Conservation (phyloP, 1,284 basidiomycete species). For the Ceratobasidium sp. region DNA sequence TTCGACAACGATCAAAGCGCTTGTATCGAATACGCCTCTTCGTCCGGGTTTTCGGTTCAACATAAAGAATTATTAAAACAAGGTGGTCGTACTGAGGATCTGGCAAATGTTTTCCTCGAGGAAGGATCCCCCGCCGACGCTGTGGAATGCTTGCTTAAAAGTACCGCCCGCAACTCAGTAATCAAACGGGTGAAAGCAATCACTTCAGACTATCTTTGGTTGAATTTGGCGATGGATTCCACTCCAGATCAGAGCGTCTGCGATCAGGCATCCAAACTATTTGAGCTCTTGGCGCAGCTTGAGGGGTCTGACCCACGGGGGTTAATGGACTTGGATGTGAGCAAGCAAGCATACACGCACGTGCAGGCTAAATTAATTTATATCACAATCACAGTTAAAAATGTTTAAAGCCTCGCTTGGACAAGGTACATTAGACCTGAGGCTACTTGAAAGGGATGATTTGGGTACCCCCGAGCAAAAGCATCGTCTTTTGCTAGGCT, state of each 20-base stretch:
- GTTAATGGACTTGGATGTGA: conserved; percentile 1
- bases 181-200: not conserved
- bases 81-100: conserved; percentile 10
- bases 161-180: not conserved
- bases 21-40: conserved; percentile 22
- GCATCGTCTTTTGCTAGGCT: not conserved
- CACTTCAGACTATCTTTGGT: conserved; percentile 9
- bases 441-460: not conserved
- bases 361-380: too few relatives aligned
- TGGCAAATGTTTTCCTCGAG: conserved; percentile 10
- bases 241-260: not conserved
- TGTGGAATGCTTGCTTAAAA: not conserved
- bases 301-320: not conserved
- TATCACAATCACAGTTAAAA: not conserved
- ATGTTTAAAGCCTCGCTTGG: not conserved
- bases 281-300: not conserved
- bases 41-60: conserved; percentile 9
- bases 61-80: conserved; percentile 18
- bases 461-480: not conserved
- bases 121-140: conserved; percentile 27
- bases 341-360: not conserved
- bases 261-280: not conserved
- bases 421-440: not conserved
- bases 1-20: not conserved
- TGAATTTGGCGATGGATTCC: not conserved